These are phyloP conservation scores for Xylaria flabelliformis DNA, from an alignment of 495 filamentous ascomycete genomes.

Conservation along the genomic window DNA sequence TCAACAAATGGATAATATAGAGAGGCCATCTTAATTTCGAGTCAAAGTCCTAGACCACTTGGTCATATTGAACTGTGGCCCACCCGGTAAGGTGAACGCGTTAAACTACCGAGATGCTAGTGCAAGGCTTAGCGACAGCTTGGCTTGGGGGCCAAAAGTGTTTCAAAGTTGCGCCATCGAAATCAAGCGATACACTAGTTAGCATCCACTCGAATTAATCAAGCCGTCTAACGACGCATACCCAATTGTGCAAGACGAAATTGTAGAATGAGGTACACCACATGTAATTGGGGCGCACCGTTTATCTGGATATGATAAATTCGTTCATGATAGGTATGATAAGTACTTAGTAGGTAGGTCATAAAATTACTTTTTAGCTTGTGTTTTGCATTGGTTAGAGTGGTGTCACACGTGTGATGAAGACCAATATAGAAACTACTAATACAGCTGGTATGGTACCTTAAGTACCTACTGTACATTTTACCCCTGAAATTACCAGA, in stretches of 20 bases:
- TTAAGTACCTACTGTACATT: too few relatives aligned
- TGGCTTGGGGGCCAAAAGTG: not conserved
- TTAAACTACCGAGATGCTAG: not conserved
- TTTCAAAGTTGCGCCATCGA: constrained; percentile 6
- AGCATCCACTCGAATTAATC: not conserved
- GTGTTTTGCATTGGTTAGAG: not conserved
- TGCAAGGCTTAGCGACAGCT: constrained; percentile 20
- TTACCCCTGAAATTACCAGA: not conserved
- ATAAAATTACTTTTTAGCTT: too few relatives aligned
- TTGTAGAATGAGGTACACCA: not conserved
- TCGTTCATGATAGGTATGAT: too few relatives aligned
- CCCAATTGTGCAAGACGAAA: not conserved
- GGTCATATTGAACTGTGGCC: not conserved
- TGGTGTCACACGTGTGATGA: not conserved
- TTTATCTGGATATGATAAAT: not conserved
- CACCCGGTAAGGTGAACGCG: not conserved
- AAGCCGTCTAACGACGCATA: not conserved
- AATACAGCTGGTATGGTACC: not conserved
- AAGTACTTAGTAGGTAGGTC: too few relatives aligned
- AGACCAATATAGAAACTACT: not conserved
- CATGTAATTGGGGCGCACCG: not conserved
- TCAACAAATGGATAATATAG: not conserved
- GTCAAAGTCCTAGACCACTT: not conserved
- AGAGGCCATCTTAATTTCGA: not conserved
- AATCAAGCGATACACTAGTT: not conserved